Base-by-base conservation (phyloP, 139 green algal genomes). In the Nannochloris sp. region DNA sequence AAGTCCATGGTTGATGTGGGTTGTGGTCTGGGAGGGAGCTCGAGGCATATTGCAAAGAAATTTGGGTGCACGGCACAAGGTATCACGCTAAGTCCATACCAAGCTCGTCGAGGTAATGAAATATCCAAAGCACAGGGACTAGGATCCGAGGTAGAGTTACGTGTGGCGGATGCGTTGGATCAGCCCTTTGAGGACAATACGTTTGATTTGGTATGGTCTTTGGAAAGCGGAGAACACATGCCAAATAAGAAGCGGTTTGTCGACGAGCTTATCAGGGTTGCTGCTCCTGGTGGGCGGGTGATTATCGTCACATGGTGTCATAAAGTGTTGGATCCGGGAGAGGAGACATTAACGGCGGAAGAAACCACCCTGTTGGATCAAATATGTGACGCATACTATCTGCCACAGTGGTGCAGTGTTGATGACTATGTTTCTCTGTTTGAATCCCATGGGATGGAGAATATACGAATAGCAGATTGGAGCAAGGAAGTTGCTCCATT, bases 381-480 rank as follows among this genome's bases (percentile, higher is more conserved):
- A 48, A 97, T 99, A 70, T 95, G 85, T 71, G 82, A 94, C 50
- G 93, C 91, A 0, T 99, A 99, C 78, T 98, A 97, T 78, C 84
- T 99, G 43, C 93, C 93, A 9, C 71, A 75, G 6, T 99, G 93
- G 93, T 97, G 90, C 81, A 93, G 81, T 16, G 49, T 88, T 10
- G 79, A 74, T 9, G 91, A 97, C 63, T 99, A 99, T 71, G 40
- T 83, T 60, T 16, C 48, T 4, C 71, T 97, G 3, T 87, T 90
- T 48, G 24, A 73, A 48, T 70, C 68, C 23, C 21, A 70, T 18
- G 82, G 82, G 1, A 27, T 85, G 14, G 60, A 59, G 81, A 79
- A 85, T 64, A 74, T 94, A 15, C 78, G 67, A 14, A 81, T 62
- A 1, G 79, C 69, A 0, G 91, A 97, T 71, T 97, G 91, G 91